Percentiles rank a stretch among this genome's conserved stretches.
Conservation (phyloP, 1,284 basidiomycete genomes). For the Trichosporon ovoides region DNA sequence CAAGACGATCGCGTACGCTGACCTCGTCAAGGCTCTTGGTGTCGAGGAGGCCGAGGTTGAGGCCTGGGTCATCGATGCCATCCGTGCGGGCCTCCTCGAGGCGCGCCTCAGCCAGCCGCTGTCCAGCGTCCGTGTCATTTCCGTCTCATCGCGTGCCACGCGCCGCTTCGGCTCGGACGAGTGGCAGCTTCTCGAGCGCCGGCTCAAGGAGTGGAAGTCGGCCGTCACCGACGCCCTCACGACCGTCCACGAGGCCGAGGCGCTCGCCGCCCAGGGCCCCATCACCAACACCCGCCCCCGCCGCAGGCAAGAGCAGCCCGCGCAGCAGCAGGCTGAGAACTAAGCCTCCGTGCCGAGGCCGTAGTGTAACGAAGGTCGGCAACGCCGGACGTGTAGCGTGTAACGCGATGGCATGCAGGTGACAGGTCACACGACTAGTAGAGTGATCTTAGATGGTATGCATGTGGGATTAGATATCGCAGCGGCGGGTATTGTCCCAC, state of each 20-base stretch:
- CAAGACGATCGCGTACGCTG: constrained; percentile 67
- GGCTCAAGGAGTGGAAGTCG: constrained; percentile 71
- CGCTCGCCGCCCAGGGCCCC: constrained; percentile 31
- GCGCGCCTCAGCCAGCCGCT: constrained; percentile 81
- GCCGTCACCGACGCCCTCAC: constrained; percentile 40
- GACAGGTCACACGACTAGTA: constrained; percentile 6
- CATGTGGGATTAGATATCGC: constrained; percentile 3
- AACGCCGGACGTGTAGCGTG: constrained; percentile 1
- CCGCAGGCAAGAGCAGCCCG: constrained; percentile 21
- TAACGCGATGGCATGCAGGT: neutral
- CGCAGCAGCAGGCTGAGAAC: constrained; percentile 3
- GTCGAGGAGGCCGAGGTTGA: constrained; percentile 70
- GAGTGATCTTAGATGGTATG: constrained; percentile 7
- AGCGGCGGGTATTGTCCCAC: neutral
- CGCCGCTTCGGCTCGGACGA: constrained; percentile 71
- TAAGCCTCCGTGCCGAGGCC: neutral
- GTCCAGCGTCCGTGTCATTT: constrained; percentile 68
- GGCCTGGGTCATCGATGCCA: constrained; percentile 86
- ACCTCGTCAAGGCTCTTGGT: constrained; percentile 64
- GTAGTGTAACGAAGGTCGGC: constrained; percentile 2
- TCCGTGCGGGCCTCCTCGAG: constrained; percentile 72
- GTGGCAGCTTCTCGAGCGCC: constrained; percentile 75
- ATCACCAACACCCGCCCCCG: constrained; percentile 22
- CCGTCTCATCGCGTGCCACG: constrained; percentile 58
- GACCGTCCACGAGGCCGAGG: constrained; percentile 44